Evolutionary conservation across 2,329 filamentous ascomycete species (phyloP).

Genomic region (Plectosphaerella cucumerina): DNA sequence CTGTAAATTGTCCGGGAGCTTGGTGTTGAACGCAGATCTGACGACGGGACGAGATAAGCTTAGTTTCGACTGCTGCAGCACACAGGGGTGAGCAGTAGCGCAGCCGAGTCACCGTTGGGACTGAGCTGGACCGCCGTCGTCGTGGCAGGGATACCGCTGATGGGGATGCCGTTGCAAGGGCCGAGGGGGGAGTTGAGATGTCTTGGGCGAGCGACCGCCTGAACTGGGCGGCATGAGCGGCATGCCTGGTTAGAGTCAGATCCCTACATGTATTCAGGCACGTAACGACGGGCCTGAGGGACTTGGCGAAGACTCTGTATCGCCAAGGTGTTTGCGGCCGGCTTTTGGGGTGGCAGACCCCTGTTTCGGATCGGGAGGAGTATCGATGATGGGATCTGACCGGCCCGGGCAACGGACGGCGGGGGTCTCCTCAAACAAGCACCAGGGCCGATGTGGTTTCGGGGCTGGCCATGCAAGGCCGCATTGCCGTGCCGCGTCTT

Average conservation of each 20-base stretch:
- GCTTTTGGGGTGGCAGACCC: background rate
- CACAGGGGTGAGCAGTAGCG: too few relatives aligned
- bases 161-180: too few relatives aligned
- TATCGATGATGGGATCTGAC: conserved; percentile 9
- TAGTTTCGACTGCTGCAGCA: background rate
- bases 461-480: background rate
- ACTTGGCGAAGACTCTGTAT: background rate
- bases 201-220: too few relatives aligned
- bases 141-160: too few relatives aligned
- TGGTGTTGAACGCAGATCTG: background rate
- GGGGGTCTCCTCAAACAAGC: background rate
- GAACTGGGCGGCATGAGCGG: too few relatives aligned
- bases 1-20: background rate
- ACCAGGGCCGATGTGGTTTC: background rate
- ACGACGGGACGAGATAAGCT: background rate
- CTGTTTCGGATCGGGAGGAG: conserved; percentile 2
- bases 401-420: background rate
- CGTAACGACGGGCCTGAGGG: background rate
- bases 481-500: background rate
- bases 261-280: too few relatives aligned
- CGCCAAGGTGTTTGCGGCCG: background rate
- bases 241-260: too few relatives aligned
- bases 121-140: too few relatives aligned
- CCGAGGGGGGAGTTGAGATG: too few relatives aligned
- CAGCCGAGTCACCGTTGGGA: too few relatives aligned